These are phyloP conservation scores for Manihot esculenta DNA, from an alignment of 441 rosid genomes.

Conservation along the genomic window DNA sequence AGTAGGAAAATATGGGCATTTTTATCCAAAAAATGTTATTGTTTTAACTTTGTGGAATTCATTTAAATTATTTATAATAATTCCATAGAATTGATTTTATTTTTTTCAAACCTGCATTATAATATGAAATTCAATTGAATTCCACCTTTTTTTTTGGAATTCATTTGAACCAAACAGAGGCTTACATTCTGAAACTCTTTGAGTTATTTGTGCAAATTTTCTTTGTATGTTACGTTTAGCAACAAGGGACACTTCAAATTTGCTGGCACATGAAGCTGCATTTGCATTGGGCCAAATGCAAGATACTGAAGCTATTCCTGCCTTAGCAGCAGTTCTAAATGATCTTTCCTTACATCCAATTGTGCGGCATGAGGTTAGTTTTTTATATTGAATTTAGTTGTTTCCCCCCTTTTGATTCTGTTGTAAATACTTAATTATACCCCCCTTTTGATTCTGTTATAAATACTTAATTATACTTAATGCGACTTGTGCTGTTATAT, in stretches of 20 bases:
- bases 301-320: slow-evolving; percentile 89
- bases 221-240: slow-evolving; percentile 38
- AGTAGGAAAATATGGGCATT: too few relatives aligned
- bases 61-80: too few relatives aligned
- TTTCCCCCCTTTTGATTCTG: background rate
- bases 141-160: too few relatives aligned
- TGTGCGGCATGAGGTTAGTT: slow-evolving; percentile 87
- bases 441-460: background rate
- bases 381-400: background rate
- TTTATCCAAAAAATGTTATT: too few relatives aligned
- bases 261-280: slow-evolving; percentile 96
- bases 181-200: too few relatives aligned
- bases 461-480: background rate
- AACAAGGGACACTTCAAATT: slow-evolving; percentile 77
- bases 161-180: too few relatives aligned
- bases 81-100: too few relatives aligned
- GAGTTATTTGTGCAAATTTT: too few relatives aligned
- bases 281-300: slow-evolving; percentile 99
- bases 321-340: slow-evolving; percentile 60
- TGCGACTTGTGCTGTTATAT: slow-evolving; percentile 11
- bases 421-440: background rate
- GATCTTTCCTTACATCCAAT: slow-evolving; percentile 90
- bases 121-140: too few relatives aligned
- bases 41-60: too few relatives aligned
- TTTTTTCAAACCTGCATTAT: too few relatives aligned